Percentiles rank a stretch among this genome's conserved stretches.
Evolutionary conservation across 495 filamentous ascomycete genomes (phyloP).

Genomic region (Neurospora sp.): DNA sequence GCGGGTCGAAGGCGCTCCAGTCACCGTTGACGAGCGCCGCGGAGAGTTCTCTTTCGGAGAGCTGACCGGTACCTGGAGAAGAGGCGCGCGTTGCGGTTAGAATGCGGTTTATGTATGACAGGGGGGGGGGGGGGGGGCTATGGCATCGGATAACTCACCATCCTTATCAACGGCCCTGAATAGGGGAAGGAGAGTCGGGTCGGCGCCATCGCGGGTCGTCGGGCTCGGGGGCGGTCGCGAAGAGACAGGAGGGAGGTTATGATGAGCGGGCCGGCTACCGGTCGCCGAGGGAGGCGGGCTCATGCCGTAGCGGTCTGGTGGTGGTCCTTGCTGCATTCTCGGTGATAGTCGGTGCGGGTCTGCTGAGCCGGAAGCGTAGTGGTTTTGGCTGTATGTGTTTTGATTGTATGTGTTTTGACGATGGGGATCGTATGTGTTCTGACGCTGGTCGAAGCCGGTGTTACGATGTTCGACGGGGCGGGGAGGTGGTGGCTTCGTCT

Average conservation of each 20-base stretch:
- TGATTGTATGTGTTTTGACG: not conserved
- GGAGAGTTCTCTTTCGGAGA: slow-evolving; percentile 80
- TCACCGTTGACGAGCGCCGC: slow-evolving; percentile 94
- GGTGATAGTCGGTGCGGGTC: slow-evolving; percentile 14
- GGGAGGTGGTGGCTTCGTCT: slow-evolving; percentile 29
- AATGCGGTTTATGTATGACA: not conserved
- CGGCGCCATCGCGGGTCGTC: slow-evolving; percentile 50
- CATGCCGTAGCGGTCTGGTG: slow-evolving; percentile 16
- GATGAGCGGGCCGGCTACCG: slow-evolving; percentile 34
- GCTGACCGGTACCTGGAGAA: slow-evolving; percentile 55
- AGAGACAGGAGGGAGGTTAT: slow-evolving; percentile 40
- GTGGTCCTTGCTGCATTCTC: slow-evolving; percentile 4
- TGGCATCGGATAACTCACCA: slow-evolving; percentile 32
- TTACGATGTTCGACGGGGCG: slow-evolving; percentile 19
- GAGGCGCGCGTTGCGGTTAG: not conserved
- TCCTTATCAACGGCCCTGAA: slow-evolving; percentile 88
- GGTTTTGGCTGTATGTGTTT: not conserved
- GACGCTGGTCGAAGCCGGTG: slow-evolving; percentile 5
- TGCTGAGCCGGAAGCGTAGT: not conserved
- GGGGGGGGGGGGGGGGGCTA: not conserved
- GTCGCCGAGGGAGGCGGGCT: slow-evolving; percentile 23
- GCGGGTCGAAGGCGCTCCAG: slow-evolving; percentile 87
- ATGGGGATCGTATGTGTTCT: not conserved
- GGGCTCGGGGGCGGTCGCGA: slow-evolving; percentile 58
- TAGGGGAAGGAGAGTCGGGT: slow-evolving; percentile 68